A percentile compares a stretch with the other conserved stretches of the same genome.
phyloP scores from a whole-genome alignment of 2,329 filamentous ascomycete species.

The Scedosporium minutisporum region DNA sequence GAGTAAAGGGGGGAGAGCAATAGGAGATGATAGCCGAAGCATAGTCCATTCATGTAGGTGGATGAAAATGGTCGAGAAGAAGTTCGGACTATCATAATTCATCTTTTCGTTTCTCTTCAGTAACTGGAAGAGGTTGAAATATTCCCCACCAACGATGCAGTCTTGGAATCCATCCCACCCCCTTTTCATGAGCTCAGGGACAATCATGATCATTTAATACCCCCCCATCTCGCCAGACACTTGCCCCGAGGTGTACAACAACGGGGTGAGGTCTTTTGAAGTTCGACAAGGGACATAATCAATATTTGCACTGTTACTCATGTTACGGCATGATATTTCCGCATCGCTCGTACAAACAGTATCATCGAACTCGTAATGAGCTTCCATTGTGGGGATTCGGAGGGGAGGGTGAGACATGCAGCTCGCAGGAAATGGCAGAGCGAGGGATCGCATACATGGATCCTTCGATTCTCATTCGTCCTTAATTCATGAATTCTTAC shows the following conservation, averaged over 20 bases:
- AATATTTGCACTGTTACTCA: too few relatives aligned
- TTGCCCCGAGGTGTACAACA: not conserved
- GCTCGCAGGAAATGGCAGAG: not conserved
- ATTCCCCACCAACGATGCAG: not conserved
- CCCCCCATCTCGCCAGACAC: not conserved
- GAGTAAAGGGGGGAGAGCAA: not conserved
- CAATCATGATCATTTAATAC: not conserved
- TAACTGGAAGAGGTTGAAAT: not conserved
- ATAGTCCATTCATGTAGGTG: not conserved
- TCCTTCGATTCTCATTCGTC: not conserved
- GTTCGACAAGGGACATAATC: too few relatives aligned
- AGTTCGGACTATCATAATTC: not conserved
- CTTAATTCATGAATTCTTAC: not conserved
- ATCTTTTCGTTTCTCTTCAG: not conserved
- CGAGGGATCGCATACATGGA: not conserved
- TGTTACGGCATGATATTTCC: not conserved
- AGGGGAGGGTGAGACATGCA: conserved; percentile 3
- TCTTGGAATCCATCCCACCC: too few relatives aligned
- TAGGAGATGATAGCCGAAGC: not conserved
- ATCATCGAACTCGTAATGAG: too few relatives aligned
- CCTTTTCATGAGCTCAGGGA: not conserved
- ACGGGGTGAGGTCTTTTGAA: not conserved
- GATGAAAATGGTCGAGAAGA: not conserved
- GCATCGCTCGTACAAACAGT: not conserved
- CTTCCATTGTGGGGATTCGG: not conserved